Evolutionary conservation across 2,329 filamentous ascomycete genomes (phyloP).

Genomic region (Cladosporium oxysporum): DNA sequence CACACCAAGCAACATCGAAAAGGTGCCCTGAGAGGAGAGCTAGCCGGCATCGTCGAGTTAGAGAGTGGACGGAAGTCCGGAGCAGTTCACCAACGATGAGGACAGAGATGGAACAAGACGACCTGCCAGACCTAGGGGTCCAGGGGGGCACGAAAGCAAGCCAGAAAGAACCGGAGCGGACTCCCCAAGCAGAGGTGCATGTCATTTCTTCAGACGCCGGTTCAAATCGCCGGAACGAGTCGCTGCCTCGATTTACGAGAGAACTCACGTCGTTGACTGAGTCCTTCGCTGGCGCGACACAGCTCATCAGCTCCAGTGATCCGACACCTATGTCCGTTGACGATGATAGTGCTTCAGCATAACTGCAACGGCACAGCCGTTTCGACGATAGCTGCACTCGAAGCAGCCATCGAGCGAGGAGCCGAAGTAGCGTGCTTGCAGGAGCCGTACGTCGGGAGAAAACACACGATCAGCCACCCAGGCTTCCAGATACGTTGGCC

Average conservation of each 20-base stretch:
- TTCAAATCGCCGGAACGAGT: neutral
- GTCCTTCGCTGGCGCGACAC: neutral
- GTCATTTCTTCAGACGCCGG: no score
- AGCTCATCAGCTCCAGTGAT: neutral
- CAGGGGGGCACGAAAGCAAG: neutral
- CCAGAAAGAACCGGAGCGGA: no score
- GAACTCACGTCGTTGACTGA: neutral
- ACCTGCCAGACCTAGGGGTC: neutral
- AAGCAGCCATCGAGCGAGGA: neutral
- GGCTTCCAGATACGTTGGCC: neutral
- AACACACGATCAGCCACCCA: neutral
- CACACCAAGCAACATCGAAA: neutral
- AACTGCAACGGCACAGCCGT: constrained; percentile 4
- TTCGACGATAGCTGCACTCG: neutral
- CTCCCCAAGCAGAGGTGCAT: no score
- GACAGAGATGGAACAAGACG: neutral
- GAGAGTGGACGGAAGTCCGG: neutral
- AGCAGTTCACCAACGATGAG: neutral
- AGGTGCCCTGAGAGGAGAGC: neutral
- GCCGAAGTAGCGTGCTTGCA: neutral
- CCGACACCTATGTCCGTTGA: neutral
- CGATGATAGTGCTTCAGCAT: neutral
- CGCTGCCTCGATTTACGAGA: neutral
- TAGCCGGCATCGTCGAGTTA: neutral
- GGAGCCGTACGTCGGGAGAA: neutral